Evolutionary conservation across 805 yeast species (phyloP).

Genomic region (Saturnispora serradocipensis): DNA sequence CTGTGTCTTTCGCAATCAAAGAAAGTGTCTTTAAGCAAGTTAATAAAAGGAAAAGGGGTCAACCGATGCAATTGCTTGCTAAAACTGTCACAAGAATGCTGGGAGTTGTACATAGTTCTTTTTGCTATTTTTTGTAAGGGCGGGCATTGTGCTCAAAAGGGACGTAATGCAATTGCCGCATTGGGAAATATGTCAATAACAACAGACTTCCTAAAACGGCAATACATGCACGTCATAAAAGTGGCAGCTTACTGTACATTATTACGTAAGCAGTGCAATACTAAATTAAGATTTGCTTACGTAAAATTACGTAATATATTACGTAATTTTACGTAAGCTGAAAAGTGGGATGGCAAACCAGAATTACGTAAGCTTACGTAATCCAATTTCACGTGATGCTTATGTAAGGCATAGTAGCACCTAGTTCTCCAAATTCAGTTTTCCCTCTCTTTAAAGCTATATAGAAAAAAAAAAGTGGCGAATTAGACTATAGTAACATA

Average conservation of each 20-base stretch:
- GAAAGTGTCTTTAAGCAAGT: background rate
- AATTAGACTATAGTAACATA: background rate
- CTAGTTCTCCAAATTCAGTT: no score
- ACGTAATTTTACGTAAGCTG: background rate
- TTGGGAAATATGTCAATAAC: background rate
- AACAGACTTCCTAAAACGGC: background rate
- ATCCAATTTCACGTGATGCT: no score
- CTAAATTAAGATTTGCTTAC: background rate
- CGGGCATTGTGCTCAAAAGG: background rate
- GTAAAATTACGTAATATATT: background rate
- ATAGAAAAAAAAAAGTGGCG: background rate
- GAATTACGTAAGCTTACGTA: background rate
- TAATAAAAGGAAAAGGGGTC: background rate
- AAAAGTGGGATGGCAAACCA: no score
- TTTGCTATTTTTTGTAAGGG: background rate
- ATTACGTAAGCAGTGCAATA: background rate
- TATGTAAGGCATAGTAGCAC: no score
- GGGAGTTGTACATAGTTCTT: background rate
- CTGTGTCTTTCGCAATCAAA: background rate
- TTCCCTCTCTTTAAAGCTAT: background rate
- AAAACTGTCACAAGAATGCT: background rate
- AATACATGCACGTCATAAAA: background rate
- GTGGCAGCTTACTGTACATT: background rate
- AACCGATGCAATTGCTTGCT: background rate
- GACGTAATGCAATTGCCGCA: background rate